Percentiles rank a stretch among this genome's conserved stretches.
These are phyloP conservation scores for Pleurotus citrinopileatus DNA, from an alignment of 768 basidiomycete species.

Conservation along the genomic window DNA sequence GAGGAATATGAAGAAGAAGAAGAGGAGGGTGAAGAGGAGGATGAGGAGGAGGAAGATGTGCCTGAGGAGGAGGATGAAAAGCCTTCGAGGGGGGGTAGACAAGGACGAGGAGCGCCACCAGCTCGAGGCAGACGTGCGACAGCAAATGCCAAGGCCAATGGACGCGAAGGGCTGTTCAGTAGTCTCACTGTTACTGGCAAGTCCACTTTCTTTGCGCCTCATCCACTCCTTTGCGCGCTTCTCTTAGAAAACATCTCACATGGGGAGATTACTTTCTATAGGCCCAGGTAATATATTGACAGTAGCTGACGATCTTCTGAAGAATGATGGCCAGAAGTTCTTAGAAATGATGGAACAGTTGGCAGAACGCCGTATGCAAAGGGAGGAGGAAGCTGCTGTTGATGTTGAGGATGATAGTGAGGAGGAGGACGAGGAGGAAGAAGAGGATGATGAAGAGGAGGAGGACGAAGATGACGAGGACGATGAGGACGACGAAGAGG, in stretches of 20 bases:
- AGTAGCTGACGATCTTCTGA: constrained; percentile 96
- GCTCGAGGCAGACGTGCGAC: constrained; percentile 10
- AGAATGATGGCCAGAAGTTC: constrained; percentile 99
- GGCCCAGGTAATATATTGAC: constrained; percentile 94
- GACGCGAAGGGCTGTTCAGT: constrained; percentile 69
- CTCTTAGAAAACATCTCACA: constrained; percentile 8
- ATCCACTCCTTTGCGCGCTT: constrained; percentile 13
- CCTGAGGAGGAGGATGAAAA: constrained; percentile 42
- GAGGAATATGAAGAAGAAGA: constrained; percentile 39
- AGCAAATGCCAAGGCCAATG: constrained; percentile 40
- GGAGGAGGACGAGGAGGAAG: constrained; percentile 38
- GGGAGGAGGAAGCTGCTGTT: constrained; percentile 65
- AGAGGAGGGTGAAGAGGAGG: constrained; percentile 38
- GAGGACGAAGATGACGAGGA: constrained; percentile 64
- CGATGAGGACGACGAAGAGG: constrained; percentile 56
- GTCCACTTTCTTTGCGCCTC: constrained; percentile 23
- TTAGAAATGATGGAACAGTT: constrained; percentile 99
- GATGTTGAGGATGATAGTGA: constrained; percentile 48
- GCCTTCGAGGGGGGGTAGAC: constrained; percentile 29
- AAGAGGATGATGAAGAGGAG: constrained; percentile 40
- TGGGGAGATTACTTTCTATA: constrained; percentile 27
- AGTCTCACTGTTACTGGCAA: constrained; percentile 80
- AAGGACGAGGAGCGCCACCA: constrained; percentile 13
- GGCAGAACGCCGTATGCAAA: constrained; percentile 88
- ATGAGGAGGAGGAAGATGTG: constrained; percentile 46